A percentile compares a stretch with the other conserved stretches of the same genome.
Conservation (phyloP, 2,329 filamentous ascomycete genomes). For the Stylonectria norvegica region DNA sequence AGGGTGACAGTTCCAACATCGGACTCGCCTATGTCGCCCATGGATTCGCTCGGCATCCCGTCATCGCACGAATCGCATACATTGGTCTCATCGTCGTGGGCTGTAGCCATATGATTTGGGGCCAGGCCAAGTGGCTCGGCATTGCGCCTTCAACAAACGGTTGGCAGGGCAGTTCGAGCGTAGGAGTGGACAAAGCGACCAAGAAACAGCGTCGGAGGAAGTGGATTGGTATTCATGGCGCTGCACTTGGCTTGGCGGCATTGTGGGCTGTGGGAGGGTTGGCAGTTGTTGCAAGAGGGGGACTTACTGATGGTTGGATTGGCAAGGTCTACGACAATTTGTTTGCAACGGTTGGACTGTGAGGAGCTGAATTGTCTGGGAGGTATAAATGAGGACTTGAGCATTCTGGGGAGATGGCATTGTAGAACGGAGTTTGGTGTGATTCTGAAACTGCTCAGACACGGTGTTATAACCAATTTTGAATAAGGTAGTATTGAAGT, state of each 20-base stretch:
- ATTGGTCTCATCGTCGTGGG: slow-evolving; percentile 62
- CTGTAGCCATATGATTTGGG: slow-evolving; percentile 78
- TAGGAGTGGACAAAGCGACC: slow-evolving; percentile 47
- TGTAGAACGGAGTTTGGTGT: slow-evolving; percentile 22
- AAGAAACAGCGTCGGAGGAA: slow-evolving; percentile 57
- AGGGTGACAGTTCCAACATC: slow-evolving; percentile 83
- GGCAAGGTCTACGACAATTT: slow-evolving; percentile 76
- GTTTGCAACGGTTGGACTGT: slow-evolving; percentile 32
- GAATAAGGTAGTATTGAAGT: no score
- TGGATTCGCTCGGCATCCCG: slow-evolving; percentile 71
- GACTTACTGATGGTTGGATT: slow-evolving; percentile 71
- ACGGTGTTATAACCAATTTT: no score
- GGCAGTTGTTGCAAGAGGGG: slow-evolving; percentile 71
- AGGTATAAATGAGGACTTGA: neutral
- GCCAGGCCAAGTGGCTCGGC: slow-evolving; percentile 77
- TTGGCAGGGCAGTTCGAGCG: slow-evolving; percentile 41
- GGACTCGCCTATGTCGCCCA: slow-evolving; percentile 81
- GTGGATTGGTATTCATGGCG: slow-evolving; percentile 69
- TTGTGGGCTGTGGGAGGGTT: slow-evolving; percentile 83
- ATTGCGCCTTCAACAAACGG: slow-evolving; percentile 55
- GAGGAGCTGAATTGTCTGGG: no score
- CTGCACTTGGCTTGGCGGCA: slow-evolving; percentile 53
- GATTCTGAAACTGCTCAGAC: no score
- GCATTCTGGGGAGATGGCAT: slow-evolving; percentile 7
- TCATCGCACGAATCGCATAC: slow-evolving; percentile 67